Evolutionary conservation across 2,329 filamentous ascomycete genomes (phyloP).

Genomic region (Keithomyces neogunnii): DNA sequence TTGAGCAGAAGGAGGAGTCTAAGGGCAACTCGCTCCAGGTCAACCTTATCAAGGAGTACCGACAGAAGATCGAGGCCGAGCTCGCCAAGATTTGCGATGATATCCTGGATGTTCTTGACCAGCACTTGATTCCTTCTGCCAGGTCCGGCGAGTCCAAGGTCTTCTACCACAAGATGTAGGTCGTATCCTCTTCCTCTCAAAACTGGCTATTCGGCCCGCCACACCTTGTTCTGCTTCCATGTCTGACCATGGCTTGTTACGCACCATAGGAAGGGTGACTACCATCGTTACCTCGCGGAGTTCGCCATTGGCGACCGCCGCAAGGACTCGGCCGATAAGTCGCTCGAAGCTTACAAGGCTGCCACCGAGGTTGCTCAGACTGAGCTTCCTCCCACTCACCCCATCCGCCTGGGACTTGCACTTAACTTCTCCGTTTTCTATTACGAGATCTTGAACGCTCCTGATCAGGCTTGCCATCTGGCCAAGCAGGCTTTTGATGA

Average conservation of each 20-base stretch:
- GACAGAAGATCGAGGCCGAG: constrained; percentile 95
- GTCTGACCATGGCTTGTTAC: neutral
- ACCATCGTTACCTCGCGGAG: constrained; percentile 97
- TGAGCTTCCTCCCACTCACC: constrained; percentile 93
- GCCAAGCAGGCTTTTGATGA: constrained; percentile 99
- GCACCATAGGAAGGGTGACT: constrained; percentile 86
- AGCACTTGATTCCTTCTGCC: constrained; percentile 89
- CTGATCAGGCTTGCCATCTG: constrained; percentile 95
- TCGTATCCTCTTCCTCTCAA: constrained; percentile 9
- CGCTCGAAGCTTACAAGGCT: constrained; percentile 92
- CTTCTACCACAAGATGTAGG: constrained; percentile 98
- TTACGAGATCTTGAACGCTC: constrained; percentile 99
- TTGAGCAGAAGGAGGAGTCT: constrained; percentile 99
- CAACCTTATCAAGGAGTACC: constrained; percentile 91
- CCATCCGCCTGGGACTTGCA: constrained; percentile 92
- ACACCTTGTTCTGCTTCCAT: neutral
- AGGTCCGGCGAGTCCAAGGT: constrained; percentile 97
- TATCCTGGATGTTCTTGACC: constrained; percentile 88
- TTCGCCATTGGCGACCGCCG: constrained; percentile 91
- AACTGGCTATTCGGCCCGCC: constrained; percentile 19
- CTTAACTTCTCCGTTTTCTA: constrained; percentile 99
- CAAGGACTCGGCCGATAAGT: constrained; percentile 89
- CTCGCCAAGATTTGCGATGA: constrained; percentile 97
- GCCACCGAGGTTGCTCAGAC: constrained; percentile 97
- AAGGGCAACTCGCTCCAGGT: constrained; percentile 95